Evolutionary conservation across 225 moss, liverwort and hornwort species (phyloP).

Genomic region (Physcomitrium patens): DNA sequence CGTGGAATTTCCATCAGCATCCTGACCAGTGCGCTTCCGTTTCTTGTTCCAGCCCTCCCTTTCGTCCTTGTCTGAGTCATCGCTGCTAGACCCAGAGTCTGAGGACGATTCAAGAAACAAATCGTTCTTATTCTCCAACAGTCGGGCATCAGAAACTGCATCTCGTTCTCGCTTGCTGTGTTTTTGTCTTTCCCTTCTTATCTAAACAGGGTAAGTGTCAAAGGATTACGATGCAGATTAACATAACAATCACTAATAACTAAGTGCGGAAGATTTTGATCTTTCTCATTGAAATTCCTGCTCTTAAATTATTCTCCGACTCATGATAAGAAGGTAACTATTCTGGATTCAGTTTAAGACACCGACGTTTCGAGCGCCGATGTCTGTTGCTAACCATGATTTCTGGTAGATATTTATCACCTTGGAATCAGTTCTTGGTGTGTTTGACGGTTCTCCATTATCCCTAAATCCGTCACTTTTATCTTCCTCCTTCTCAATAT

Average conservation of each 20-base stretch:
- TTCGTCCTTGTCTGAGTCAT: constrained; percentile 55
- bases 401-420: constrained; percentile 19
- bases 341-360: constrained; percentile 1
- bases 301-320: neutral
- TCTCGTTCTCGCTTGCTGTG: constrained; percentile 37
- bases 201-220: constrained; percentile 28
- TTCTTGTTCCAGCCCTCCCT: constrained; percentile 57
- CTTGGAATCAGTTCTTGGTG: constrained; percentile 40
- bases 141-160: constrained; percentile 37
- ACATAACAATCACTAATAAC: neutral
- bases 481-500: constrained; percentile 44
- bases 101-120: constrained; percentile 59
- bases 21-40: constrained; percentile 65
- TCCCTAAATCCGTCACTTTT: constrained; percentile 38
- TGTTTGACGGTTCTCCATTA: constrained; percentile 43
- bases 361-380: neutral
- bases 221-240: constrained; percentile 6
- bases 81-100: constrained; percentile 61
- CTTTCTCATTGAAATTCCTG: neutral
- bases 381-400: neutral
- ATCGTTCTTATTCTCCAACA: constrained; percentile 52
- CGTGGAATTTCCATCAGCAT: constrained; percentile 65
- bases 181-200: constrained; percentile 44
- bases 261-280: neutral
- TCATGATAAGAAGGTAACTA: constrained; percentile 9